A percentile compares a stretch with the other conserved stretches of the same genome.
phyloP scores from a whole-genome alignment of 345 rosid species.

The Gossypium sturtianum region DNA sequence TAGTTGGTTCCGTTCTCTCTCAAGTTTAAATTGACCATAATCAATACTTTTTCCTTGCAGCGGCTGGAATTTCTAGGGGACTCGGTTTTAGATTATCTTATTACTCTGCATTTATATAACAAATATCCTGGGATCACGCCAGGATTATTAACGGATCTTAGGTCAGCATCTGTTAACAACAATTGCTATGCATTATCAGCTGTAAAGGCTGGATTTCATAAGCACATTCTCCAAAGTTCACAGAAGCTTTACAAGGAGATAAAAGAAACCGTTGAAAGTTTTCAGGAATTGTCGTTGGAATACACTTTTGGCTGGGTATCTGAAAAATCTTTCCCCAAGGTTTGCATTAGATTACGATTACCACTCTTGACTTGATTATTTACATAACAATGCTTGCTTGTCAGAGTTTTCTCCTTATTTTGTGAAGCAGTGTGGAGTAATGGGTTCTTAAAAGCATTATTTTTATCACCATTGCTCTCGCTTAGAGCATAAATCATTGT shows the following conservation, averaged over 20 bases:
- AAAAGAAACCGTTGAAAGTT: constrained; percentile 21
- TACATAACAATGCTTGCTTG: too few species aligned
- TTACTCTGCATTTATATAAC: constrained; percentile 51
- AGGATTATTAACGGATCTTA: constrained; percentile 73
- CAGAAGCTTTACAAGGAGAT: constrained; percentile 56
- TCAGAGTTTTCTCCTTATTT: too few species aligned
- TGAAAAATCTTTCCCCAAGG: constrained; percentile 78
- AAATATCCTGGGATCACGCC: constrained; percentile 67
- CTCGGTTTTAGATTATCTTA: constrained; percentile 69
- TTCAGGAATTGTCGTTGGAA: constrained; percentile 24
- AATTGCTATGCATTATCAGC: constrained; percentile 68
- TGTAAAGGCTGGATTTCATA: constrained; percentile 51
- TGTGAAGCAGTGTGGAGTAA: too few species aligned
- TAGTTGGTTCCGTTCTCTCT: not conserved
- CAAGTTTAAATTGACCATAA: not conserved
- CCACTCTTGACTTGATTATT: too few species aligned
- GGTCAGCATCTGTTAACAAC: constrained; percentile 93
- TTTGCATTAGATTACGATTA: not conserved
- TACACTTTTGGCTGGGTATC: constrained; percentile 78
- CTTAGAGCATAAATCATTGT: not conserved
- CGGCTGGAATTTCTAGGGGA: constrained; percentile 95
- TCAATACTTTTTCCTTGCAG: constrained; percentile 31
- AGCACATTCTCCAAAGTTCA: constrained; percentile 67
- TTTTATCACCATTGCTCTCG: not conserved
- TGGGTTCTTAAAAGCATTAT: not conserved